Evolutionary conservation across 2,329 filamentous ascomycete species (phyloP).

Genomic region (Alternaria arborescens): DNA sequence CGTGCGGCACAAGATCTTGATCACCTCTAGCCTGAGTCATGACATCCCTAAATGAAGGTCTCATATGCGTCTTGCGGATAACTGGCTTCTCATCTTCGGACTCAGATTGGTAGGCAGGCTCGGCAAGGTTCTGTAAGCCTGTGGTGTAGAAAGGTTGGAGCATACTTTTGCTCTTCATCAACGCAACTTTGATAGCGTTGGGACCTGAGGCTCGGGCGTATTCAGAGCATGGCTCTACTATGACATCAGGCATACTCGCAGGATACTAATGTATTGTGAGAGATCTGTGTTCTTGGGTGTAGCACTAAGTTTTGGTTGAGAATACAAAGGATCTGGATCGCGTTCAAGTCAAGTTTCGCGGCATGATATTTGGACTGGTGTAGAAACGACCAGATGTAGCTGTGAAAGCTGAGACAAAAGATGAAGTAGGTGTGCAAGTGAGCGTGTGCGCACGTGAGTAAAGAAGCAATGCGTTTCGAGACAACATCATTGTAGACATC

Average conservation of each 20-base stretch:
- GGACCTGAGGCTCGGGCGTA: not conserved
- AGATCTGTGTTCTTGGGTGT: not conserved
- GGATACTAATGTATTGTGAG: not conserved
- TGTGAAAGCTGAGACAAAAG: not conserved
- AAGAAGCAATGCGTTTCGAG: not conserved
- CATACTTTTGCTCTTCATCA: not conserved
- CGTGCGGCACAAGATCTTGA: not conserved
- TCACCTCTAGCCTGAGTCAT: not conserved
- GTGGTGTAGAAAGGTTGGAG: not conserved
- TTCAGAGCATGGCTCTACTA: not conserved
- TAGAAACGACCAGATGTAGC: not conserved
- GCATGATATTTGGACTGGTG: not conserved
- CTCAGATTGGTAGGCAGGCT: not conserved
- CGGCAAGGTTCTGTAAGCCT: not conserved
- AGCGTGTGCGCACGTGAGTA: not conserved
- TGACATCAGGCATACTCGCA: not conserved
- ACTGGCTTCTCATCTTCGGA: not conserved
- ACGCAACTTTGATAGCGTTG: not conserved
- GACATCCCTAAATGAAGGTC: not conserved
- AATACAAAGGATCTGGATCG: not conserved
- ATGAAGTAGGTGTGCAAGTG: not conserved
- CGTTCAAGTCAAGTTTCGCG: not conserved
- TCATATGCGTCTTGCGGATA: not conserved
- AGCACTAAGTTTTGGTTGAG: not conserved
- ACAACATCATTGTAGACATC: not conserved